phyloP scores from a whole-genome alignment of 257 asterid genomes.

The Echium plantagineum region DNA sequence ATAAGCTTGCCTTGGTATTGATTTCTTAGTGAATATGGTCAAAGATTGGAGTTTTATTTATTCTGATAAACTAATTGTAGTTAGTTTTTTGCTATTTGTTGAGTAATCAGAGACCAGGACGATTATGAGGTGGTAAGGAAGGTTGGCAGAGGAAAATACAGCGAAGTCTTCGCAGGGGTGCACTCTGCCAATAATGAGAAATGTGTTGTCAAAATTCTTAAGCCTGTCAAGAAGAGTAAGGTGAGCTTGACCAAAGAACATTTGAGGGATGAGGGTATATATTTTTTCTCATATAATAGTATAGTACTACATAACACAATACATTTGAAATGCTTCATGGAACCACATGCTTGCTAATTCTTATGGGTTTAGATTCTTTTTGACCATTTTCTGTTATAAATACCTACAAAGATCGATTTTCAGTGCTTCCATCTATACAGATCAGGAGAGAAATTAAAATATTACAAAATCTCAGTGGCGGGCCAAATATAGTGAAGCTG shows the following conservation, averaged over 20 bases:
- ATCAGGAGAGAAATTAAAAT: constrained; percentile 91
- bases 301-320: not conserved
- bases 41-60: no score
- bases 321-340: not conserved
- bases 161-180: constrained; percentile 90
- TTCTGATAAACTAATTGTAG: not conserved
- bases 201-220: constrained; percentile 80
- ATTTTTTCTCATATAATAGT: not conserved
- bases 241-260: no score
- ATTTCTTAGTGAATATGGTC: not conserved
- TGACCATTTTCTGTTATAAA: not conserved
- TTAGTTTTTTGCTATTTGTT: not conserved
- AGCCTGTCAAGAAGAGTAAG: constrained; percentile 94
- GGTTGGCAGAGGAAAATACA: constrained; percentile 91
- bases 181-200: constrained; percentile 64
- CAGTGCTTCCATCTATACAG: constrained; percentile 31
- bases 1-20: not conserved
- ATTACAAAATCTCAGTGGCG: constrained; percentile 81
- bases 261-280: no score
- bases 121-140: constrained; percentile 89
- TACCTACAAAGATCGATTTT: constrained; percentile 8
- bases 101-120: constrained; percentile 66
- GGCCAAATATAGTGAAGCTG: constrained; percentile 90
- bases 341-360: not conserved
- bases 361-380: not conserved